Conservation (phyloP, 75 land plant genomes). For the Pseudotsuga menziesii region DNA sequence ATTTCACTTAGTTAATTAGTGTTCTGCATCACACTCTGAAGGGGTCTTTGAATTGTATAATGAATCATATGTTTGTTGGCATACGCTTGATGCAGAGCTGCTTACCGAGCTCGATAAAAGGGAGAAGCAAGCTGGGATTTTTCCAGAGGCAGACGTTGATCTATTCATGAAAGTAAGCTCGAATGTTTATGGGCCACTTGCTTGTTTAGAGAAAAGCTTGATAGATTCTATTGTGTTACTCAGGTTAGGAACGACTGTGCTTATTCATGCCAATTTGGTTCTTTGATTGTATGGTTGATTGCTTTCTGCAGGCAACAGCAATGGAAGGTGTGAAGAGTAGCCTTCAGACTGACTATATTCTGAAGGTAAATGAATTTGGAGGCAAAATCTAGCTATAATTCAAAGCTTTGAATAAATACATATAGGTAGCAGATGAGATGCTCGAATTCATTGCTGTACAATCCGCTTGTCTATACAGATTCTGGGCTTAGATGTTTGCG, state of each 20-base stretch:
- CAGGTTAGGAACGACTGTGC: background rate
- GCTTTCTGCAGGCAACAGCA: constrained; percentile 49
- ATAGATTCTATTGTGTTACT: background rate
- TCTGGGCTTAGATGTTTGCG: constrained; percentile 32
- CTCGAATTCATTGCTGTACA: background rate
- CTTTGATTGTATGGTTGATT: background rate
- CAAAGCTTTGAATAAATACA: no score
- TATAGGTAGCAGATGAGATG: background rate
- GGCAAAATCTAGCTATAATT: background rate
- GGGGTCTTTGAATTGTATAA: background rate
- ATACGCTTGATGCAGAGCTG: constrained; percentile 42
- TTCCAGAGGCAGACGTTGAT: constrained; percentile 87
- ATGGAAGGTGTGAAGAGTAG: constrained; percentile 66
- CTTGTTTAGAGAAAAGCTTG: background rate
- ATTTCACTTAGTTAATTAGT: no score
- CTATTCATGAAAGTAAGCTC: constrained; percentile 86
- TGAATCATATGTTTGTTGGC: background rate
- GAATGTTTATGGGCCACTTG: background rate
- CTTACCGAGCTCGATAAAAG: constrained; percentile 78
- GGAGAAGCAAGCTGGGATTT: constrained; percentile 79
- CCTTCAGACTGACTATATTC: constrained; percentile 69
- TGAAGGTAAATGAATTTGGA: constrained; percentile 37
- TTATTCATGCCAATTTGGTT: background rate
- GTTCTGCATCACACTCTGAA: no score
- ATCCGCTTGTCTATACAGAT: constrained; percentile 17